Evolutionary conservation across 805 yeast species (phyloP).

Genomic region (Candida peoriensis): DNA sequence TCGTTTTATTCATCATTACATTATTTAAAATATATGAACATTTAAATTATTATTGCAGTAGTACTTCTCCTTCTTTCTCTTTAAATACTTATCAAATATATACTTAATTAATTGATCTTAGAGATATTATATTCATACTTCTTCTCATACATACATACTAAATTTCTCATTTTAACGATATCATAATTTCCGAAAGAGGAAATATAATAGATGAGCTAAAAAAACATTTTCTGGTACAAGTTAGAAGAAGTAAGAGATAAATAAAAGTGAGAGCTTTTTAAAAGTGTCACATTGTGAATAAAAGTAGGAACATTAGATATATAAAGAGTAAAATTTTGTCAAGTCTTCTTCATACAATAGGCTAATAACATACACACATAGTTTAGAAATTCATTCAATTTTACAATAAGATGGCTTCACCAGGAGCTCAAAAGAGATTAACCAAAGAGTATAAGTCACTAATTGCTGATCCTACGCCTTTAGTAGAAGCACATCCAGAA

Average conservation of each 20-base stretch:
- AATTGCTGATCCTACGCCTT: constrained; percentile 76
- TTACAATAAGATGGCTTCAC: constrained; percentile 34
- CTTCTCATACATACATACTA: not conserved
- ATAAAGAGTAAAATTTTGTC: not conserved
- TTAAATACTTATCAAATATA: not conserved
- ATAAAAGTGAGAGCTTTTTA: not conserved
- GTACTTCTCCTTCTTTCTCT: not conserved
- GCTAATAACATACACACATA: not conserved
- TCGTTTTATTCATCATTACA: not conserved
- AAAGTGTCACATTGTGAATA: not conserved
- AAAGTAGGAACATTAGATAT: too few relatives aligned
- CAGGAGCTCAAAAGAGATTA: constrained; percentile 42
- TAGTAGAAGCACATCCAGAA: constrained; percentile 73
- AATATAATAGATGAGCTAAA: not conserved
- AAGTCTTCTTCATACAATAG: not conserved
- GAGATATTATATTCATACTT: not conserved
- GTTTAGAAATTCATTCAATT: not conserved
- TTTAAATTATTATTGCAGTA: not conserved
- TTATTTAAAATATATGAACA: constrained; percentile 1
- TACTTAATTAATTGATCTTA: not conserved
- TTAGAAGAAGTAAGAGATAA: not conserved
- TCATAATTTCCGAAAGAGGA: not conserved
- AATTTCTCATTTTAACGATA: not conserved
- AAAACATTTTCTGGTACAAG: not conserved
- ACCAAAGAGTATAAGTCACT: constrained; percentile 78